Base-by-base conservation (phyloP, 2,329 filamentous ascomycete genomes). In the Phaeomoniella chlamydospora region DNA sequence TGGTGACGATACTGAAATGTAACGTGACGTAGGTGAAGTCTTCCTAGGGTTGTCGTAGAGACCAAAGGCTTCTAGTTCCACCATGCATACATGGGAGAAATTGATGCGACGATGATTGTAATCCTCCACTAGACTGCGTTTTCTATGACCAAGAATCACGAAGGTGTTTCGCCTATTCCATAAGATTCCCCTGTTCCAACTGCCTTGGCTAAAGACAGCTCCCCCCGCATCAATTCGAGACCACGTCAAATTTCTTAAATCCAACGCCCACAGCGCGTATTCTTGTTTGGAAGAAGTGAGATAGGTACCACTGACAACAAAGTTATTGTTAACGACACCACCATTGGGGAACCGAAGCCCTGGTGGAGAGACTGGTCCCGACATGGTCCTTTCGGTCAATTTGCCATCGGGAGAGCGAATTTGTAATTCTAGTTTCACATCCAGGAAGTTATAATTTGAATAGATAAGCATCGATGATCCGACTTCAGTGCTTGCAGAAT, bases 71-170 rank as follows among this genome's bases (percentile, higher is more conserved):
- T 98, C 90, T 9, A 98, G 67, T 57, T 98, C 90, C 5, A 98
- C 88, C 69, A 96, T 81, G 56, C 90, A 96, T 17, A 96, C 77
- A 51, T 98, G 92, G 6, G 82, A 83, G 54, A 96, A 98, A 57
- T 98, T 98, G 58, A 98, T 92, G 16, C 90, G 80, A 9, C 90
- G 80, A 51, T 96, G 90, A 53, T 96, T 96, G 58, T 98, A 98
- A 56, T 98, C 90, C 47, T 98, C 88, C 1, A 96, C 88, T 18
- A 98, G 68, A 46, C 83, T 94, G 42, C 90, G 70, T 57, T 93
- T 94, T 26, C 90, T 75, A 55, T 94, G 92, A 33, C 90, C 90
- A 26, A 98, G 68, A 43, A 98, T 88, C 19, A 96, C 86, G 60
- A 96, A 98, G 0, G 85, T 84, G 53, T 94, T 98, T 43, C 90